These are phyloP conservation scores for Trichosanthes truncata DNA, from an alignment of 306 rosid species.

Conservation along the genomic window DNA sequence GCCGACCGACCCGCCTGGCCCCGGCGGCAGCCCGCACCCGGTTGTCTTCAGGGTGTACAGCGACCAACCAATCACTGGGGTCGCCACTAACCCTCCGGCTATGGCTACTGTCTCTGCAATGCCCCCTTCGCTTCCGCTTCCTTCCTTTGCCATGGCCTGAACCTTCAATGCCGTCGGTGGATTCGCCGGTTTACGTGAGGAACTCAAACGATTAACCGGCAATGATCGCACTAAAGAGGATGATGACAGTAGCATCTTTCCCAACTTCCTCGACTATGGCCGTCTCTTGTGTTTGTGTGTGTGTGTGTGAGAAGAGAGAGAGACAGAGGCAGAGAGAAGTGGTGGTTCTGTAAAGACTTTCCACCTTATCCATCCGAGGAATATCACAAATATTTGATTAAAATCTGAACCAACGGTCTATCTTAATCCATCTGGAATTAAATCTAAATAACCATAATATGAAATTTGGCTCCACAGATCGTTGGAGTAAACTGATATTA, in stretches of 20 bases:
- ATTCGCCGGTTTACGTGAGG: not conserved
- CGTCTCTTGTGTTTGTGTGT: not conserved
- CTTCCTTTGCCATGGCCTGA: slow-evolving; percentile 50
- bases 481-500: not conserved
- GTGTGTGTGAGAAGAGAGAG: not conserved
- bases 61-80: slow-evolving; percentile 83
- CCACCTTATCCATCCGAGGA: slow-evolving; percentile 6
- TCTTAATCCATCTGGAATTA: not conserved
- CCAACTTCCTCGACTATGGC: not conserved
- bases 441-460: not conserved
- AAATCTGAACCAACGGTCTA: not conserved
- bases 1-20: slow-evolving; percentile 83
- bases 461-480: not conserved
- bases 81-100: slow-evolving; percentile 61
- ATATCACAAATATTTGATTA: not conserved
- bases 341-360: not conserved
- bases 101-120: slow-evolving; percentile 51
- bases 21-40: slow-evolving; percentile 88
- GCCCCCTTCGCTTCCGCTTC: slow-evolving; percentile 29
- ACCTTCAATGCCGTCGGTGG: slow-evolving; percentile 21
- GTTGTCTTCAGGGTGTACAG: slow-evolving; percentile 88
- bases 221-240: not conserved
- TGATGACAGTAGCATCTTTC: slow-evolving; percentile 1
- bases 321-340: not conserved
- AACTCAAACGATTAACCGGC: not conserved